These are phyloP conservation scores for Scheffersomyces lignicola DNA, from an alignment of 1,139 yeast genomes.

Conservation along the genomic window DNA sequence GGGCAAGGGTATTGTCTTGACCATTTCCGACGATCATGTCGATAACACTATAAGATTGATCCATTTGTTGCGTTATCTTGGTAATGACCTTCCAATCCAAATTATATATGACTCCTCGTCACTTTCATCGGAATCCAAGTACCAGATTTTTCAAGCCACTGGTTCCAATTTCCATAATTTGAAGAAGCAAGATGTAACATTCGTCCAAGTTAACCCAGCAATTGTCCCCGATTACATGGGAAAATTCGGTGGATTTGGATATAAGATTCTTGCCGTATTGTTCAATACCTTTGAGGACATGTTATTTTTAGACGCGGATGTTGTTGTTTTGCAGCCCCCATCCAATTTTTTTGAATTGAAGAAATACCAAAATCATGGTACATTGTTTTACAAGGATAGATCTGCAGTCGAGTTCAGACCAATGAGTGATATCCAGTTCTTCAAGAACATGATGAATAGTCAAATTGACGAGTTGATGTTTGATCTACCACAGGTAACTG, in stretches of 20 bases:
- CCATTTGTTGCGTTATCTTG: conserved; percentile 25
- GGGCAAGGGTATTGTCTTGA: conserved; percentile 40
- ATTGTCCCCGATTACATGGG: conserved; percentile 23
- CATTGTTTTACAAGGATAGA: conserved; percentile 51
- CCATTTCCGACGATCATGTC: conserved; percentile 28
- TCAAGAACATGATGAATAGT: conserved; percentile 40
- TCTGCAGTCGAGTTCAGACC: conserved; percentile 36
- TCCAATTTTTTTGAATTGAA: conserved; percentile 33
- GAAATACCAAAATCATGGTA: conserved; percentile 37
- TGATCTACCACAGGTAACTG: conserved; percentile 30
- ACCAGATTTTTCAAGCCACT: conserved; percentile 23
- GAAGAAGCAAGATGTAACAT: conserved; percentile 40
- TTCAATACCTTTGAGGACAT: conserved; percentile 52
- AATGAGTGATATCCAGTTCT: conserved; percentile 28
- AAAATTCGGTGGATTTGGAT: conserved; percentile 41
- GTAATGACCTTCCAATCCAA: conserved; percentile 35
- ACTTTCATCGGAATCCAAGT: conserved; percentile 22
- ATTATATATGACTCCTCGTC: conserved; percentile 24
- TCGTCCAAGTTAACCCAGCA: conserved; percentile 39
- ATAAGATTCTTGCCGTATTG: conserved; percentile 49
- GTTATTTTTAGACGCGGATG: conserved; percentile 51
- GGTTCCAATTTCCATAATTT: conserved; percentile 17
- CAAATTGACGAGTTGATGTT: conserved; percentile 34
- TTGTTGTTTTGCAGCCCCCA: conserved; percentile 38
- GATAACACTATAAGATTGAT: conserved; percentile 27